A percentile compares a stretch with the other conserved stretches of the same genome.
These are phyloP conservation scores for Schoenoplectus tabernaemontani DNA, from an alignment of 202 grass and related monocot genomes.

Conservation along the genomic window DNA sequence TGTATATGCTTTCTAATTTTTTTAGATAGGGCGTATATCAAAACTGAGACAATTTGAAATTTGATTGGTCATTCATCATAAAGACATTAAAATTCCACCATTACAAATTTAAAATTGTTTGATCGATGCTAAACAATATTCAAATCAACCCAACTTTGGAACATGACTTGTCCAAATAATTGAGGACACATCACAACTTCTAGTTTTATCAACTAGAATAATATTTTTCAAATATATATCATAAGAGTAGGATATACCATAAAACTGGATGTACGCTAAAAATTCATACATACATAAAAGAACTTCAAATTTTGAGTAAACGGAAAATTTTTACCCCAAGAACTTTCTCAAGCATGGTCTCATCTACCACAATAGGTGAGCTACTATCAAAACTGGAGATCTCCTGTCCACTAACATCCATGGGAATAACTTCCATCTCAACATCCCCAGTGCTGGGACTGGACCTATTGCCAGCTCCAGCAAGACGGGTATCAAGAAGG, in stretches of 20 bases:
- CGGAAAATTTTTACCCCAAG: conserved; percentile 59
- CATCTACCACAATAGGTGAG: conserved; percentile 61
- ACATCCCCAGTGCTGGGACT: conserved; percentile 41
- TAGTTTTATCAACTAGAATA: no score
- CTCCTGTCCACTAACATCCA: conserved; percentile 59
- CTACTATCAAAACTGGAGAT: conserved; percentile 70
- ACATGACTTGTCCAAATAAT: not conserved
- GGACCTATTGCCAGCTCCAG: conserved; percentile 33
- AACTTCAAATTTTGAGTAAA: not conserved
- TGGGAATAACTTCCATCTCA: conserved; percentile 99
- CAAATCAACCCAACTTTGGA: not conserved
- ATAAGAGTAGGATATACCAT: not conserved
- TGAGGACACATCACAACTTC: not conserved
- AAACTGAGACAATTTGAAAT: not conserved
- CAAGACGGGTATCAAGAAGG: conserved; percentile 58
- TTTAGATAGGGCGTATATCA: not conserved
- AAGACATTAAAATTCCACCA: not conserved
- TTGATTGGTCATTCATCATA: not conserved
- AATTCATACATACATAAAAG: not conserved
- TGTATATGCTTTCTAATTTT: not conserved
- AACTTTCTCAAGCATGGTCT: conserved; percentile 93
- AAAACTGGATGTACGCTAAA: not conserved
- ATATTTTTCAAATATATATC: no score
- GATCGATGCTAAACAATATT: not conserved
- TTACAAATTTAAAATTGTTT: not conserved